Base-by-base conservation (phyloP, 352 stramenopile species). In the Phytophthora tentaculata region DNA sequence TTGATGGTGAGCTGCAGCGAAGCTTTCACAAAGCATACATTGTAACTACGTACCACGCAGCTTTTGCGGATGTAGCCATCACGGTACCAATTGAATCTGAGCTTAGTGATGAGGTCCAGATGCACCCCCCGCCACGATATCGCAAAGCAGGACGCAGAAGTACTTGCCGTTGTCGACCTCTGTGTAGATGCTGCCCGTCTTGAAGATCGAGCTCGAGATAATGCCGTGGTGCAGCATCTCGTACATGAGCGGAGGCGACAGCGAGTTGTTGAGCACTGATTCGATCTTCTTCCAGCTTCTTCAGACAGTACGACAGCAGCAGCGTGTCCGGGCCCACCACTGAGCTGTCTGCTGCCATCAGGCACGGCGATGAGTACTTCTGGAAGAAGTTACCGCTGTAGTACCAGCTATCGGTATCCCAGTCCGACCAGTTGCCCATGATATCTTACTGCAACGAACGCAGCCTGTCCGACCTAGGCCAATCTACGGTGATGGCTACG, bases 161-260 rank as follows among this genome's bases (percentile, higher is more conserved):
- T 94, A 94, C 16, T 91, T 81, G 13, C 71, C 76, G 66, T 86
- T 94, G 48, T 84, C 86, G 51, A 92, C 92, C 45, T 94, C 83
- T n/a, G 73, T 73, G 53, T 87, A 82, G 28, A 81, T 47, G 17
- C 82, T 66, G 4, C 76, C 76, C 16, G 72, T 81, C 9, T 67
- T 77, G 59, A 94, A 87, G 23, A 78, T 77, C 12, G 71, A 61
- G 6, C 61, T 74, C 12, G 74, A 86, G 7, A 87, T 59, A 26
- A 94, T 64, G 9, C 86, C 86, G 17, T 74, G 59, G 70, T 94
- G 90, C 37, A 78, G 67, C 8, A 79, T 90, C 43, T 94, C 84
- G 61, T 92, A 92, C 14, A 80, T 80, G 12, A 94, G 78, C 0
- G 74, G 76, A 0, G 73, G 76, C 3, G 66, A 64, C 41, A 86